Conservation (phyloP, 202 grass and related monocot genomes). For the Bolboschoenoplectus hybrid region DNA sequence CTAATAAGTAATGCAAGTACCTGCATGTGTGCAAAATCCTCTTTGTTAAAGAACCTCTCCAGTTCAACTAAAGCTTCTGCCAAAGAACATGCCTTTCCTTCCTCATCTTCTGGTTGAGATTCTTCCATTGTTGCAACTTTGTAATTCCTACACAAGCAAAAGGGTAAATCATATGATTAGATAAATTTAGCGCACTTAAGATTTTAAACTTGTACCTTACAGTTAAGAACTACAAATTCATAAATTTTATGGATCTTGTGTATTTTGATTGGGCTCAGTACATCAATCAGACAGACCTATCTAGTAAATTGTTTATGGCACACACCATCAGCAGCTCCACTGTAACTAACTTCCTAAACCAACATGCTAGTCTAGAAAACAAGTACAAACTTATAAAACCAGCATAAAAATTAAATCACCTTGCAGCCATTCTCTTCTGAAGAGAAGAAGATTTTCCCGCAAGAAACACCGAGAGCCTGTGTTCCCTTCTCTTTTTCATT, state of each 20-base stretch:
- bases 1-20: slow-evolving; percentile 43
- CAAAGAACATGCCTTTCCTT: slow-evolving; percentile 67
- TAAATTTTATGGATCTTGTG: neutral
- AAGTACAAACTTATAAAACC: slow-evolving; percentile 42
- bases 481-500: slow-evolving; percentile 74
- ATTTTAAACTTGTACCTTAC: neutral
- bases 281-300: neutral
- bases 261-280: neutral
- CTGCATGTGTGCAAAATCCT: slow-evolving; percentile 93
- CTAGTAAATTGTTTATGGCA: neutral
- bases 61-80: slow-evolving; percentile 76
- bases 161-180: slow-evolving; percentile 40
- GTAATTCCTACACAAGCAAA: slow-evolving; percentile 56
- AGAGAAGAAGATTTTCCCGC: slow-evolving; percentile 43
- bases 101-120: slow-evolving; percentile 61
- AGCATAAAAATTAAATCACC: slow-evolving; percentile 44
- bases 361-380: slow-evolving; percentile 21
- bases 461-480: slow-evolving; percentile 49
- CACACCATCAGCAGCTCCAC: slow-evolving; percentile 5
- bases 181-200: neutral
- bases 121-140: slow-evolving; percentile 72
- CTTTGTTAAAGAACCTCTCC: slow-evolving; percentile 90
- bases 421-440: slow-evolving; percentile 44
- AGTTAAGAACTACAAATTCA: neutral
- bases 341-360: neutral